Conservation (phyloP, 352 stramenopile genomes). For the Lagenidium giganteum region DNA sequence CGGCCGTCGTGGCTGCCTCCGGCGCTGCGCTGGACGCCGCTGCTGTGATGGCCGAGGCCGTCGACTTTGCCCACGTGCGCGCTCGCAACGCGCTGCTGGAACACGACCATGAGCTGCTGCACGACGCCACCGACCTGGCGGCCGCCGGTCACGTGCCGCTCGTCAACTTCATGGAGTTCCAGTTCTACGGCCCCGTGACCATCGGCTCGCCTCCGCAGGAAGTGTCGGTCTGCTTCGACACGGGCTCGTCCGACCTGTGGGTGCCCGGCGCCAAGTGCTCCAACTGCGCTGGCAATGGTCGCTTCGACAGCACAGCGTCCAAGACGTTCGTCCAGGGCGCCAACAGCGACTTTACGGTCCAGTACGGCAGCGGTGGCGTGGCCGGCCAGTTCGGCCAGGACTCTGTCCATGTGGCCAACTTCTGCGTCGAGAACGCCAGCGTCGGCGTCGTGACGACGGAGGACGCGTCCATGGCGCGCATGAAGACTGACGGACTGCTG, state of each 20-base stretch:
- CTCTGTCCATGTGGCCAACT: conserved; percentile 36
- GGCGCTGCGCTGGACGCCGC: too few relatives aligned
- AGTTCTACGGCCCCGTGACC: conserved; percentile 54
- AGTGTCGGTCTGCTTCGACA: conserved; percentile 64
- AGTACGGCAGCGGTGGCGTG: conserved; percentile 64
- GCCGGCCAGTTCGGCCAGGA: conserved; percentile 47
- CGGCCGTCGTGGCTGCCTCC: too few relatives aligned
- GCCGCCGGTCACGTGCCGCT: conserved; percentile 39
- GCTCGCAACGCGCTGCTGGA: conserved; percentile 6
- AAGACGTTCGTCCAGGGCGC: conserved; percentile 28
- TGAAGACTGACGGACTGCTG: conserved; percentile 92
- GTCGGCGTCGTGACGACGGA: conserved; percentile 49
- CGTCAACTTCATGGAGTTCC: conserved; percentile 74
- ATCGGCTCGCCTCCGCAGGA: conserved; percentile 55
- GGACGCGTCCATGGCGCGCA: conserved; percentile 56
- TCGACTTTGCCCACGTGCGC: conserved; percentile 18
- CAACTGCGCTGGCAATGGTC: conserved; percentile 36
- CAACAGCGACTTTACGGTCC: conserved; percentile 39
- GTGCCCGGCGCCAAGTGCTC: conserved; percentile 40
- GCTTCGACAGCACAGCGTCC: conserved; percentile 39
- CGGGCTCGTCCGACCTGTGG: conserved; percentile 61
- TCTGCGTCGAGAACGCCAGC: conserved; percentile 22
- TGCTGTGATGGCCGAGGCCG: neutral
- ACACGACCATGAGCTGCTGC: too few relatives aligned
- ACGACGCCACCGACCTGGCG: conserved; percentile 22